Conservation (phyloP, 2,329 filamentous ascomycete species). For the Fusarium beomiforme region DNA sequence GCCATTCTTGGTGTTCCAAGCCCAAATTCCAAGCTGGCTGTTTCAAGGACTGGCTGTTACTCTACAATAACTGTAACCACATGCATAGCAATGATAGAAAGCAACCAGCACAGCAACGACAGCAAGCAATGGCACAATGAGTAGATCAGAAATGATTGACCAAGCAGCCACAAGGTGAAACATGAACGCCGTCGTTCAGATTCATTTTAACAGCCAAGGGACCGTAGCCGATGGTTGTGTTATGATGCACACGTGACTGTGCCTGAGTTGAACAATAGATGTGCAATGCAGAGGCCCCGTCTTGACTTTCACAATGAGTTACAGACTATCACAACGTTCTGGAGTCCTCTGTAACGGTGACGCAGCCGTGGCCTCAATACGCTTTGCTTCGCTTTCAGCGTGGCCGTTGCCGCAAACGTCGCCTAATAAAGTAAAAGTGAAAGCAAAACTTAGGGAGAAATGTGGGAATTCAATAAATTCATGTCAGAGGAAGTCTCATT, state of each 20-base stretch:
- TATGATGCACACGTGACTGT: constrained; percentile 1
- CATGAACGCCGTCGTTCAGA: neutral
- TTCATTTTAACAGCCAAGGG: neutral
- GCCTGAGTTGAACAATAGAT: neutral
- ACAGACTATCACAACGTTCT: neutral
- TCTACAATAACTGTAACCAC: neutral
- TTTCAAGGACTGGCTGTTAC: neutral
- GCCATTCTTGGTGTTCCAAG: neutral
- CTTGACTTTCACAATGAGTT: neutral
- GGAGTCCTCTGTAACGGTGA: constrained; percentile 3
- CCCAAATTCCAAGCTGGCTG: neutral
- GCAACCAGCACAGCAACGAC: too few relatives aligned
- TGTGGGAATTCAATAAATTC: constrained; percentile 35
- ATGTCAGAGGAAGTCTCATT: constrained; percentile 14
- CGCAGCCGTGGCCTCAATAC: constrained; percentile 1
- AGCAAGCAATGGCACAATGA: neutral
- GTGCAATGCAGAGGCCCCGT: neutral
- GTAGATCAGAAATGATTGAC: constrained; percentile 11
- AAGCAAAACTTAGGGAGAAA: neutral
- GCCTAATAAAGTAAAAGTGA: neutral
- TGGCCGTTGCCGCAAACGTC: too few relatives aligned
- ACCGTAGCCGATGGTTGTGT: neutral
- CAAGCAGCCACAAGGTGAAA: constrained; percentile 3
- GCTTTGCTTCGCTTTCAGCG: neutral
- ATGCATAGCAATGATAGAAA: neutral